Evolutionary conservation across 1,284 basidiomycete species (phyloP).

Genomic region (Ceratobasidium sp.): DNA sequence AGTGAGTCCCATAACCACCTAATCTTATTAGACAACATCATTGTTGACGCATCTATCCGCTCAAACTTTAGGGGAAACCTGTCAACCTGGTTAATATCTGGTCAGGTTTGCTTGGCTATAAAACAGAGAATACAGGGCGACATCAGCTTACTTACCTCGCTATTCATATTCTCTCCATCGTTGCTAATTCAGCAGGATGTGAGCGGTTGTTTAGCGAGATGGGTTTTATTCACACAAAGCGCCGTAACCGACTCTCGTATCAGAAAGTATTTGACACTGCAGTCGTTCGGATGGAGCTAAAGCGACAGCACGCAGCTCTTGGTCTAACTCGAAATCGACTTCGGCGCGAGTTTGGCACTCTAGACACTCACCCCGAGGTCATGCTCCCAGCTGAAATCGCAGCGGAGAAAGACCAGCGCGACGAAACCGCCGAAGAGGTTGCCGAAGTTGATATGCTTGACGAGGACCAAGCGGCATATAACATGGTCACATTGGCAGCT

Average conservation of each 20-base stretch:
- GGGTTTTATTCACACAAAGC: neutral
- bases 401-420: neutral
- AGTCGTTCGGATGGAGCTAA: neutral
- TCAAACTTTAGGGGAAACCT: neutral
- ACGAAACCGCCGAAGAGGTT: neutral
- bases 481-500: neutral
- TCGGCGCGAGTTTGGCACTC: conserved; percentile 38
- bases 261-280: neutral
- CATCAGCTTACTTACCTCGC: neutral
- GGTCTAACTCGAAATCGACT: conserved; percentile 38
- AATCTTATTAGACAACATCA: neutral
- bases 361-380: neutral
- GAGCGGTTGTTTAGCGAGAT: conserved; percentile 7
- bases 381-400: neutral
- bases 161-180: neutral
- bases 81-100: neutral
- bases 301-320: neutral
- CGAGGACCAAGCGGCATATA: neutral
- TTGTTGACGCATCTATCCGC: no score
- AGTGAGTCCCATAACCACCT: neutral
- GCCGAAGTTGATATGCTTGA: neutral
- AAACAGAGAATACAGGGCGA: neutral
- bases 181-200: conserved; percentile 3
- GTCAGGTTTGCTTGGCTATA: neutral
- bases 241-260: neutral